Conservation (phyloP, 2,329 filamentous ascomycete genomes). For the Colletotrichum chrysophilum region DNA sequence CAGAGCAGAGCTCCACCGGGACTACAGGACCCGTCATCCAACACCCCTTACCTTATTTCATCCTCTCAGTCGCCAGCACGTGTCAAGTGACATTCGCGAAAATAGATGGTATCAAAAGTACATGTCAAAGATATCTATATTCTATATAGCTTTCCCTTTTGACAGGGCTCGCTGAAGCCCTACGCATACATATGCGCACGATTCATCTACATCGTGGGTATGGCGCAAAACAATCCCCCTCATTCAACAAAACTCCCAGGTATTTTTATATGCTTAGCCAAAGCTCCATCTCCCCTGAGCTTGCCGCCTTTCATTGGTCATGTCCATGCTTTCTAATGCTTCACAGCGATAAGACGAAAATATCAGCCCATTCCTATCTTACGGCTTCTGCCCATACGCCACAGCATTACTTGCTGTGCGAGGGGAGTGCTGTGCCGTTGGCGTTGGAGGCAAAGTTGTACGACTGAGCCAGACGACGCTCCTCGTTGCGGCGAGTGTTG, state of each 20-base stretch:
- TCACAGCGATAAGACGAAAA: neutral
- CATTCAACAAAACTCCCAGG: conserved; percentile 21
- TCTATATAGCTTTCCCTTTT: conserved; percentile 8
- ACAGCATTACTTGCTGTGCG: conserved; percentile 34
- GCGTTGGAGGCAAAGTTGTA: conserved; percentile 41
- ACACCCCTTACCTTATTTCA: too few species aligned
- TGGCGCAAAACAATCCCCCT: conserved; percentile 1
- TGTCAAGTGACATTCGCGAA: too few species aligned
- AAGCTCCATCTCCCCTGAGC: neutral
- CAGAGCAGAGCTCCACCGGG: too few species aligned
- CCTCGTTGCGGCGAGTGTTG: conserved; percentile 75
- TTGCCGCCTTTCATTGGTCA: neutral
- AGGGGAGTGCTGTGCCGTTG: conserved; percentile 36
- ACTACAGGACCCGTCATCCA: too few species aligned
- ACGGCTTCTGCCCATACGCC: neutral
- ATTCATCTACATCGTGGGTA: conserved; percentile 19
- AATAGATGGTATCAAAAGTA: neutral
- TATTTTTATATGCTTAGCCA: conserved; percentile 19
- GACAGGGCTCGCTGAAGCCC: neutral
- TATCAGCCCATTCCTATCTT: neutral
- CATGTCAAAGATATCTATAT: neutral
- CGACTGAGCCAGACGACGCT: conserved; percentile 63
- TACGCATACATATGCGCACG: conserved; percentile 10
- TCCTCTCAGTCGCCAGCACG: too few species aligned
- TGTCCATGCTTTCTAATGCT: conserved; percentile 12